These are phyloP conservation scores for Gossypium trilobum DNA, from an alignment of 441 rosid species.

Conservation along the genomic window DNA sequence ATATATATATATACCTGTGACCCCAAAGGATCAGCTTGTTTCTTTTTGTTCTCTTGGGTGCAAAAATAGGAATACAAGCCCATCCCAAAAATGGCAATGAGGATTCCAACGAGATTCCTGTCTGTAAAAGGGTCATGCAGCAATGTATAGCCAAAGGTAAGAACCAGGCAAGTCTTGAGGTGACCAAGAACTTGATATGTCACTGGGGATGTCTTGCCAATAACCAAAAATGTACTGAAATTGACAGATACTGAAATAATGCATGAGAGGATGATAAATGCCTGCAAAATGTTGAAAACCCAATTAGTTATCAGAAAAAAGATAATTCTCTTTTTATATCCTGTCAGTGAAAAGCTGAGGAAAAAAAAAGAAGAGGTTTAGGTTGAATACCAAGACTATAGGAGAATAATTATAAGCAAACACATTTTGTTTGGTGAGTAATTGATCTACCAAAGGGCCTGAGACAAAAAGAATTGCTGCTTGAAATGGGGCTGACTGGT, in stretches of 20 bases:
- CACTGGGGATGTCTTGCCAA: constrained; percentile 95
- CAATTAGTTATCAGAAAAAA: not conserved
- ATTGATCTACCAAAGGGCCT: constrained; percentile 82
- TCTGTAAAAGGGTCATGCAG: constrained; percentile 79
- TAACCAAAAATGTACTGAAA: constrained; percentile 90
- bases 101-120: constrained; percentile 76
- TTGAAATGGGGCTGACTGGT: constrained; percentile 94
- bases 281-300: constrained; percentile 36
- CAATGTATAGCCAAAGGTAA: constrained; percentile 75
- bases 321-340: not conserved
- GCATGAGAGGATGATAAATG: constrained; percentile 74
- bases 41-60: constrained; percentile 65
- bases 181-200: constrained; percentile 98
- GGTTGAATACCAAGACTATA: constrained; percentile 46
- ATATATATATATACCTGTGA: constrained; percentile 37
- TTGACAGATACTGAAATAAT: constrained; percentile 83
- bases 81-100: constrained; percentile 82
- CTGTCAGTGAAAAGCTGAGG: not conserved
- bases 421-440: constrained; percentile 69
- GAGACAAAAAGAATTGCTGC: constrained; percentile 86
- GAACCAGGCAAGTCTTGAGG: constrained; percentile 87
- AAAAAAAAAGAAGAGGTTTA: not conserved
- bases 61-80: constrained; percentile 83
- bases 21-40: constrained; percentile 39
- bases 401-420: constrained; percentile 75